phyloP scores from a whole-genome alignment of 805 yeast species.

The Kuraishia floccosa region DNA sequence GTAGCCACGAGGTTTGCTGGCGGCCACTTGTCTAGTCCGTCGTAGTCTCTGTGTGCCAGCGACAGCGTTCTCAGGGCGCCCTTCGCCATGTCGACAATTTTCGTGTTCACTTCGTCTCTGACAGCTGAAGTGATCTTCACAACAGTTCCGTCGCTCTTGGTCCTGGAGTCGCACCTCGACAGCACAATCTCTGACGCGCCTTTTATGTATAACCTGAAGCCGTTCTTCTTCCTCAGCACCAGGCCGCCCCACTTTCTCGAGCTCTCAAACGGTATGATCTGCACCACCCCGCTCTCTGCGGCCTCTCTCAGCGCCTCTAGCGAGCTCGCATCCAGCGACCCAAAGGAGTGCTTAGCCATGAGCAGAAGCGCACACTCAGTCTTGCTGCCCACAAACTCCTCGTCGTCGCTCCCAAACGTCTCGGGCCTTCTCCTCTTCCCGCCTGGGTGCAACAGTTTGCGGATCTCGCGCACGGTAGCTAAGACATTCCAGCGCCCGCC shows the following conservation, averaged over 20 bases:
- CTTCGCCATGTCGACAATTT: constrained; percentile 45
- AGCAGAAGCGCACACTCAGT: constrained; percentile 85
- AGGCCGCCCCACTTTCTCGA: constrained; percentile 88
- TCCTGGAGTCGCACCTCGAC: constrained; percentile 37
- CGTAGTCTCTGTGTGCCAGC: constrained; percentile 70
- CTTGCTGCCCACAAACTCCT: constrained; percentile 79
- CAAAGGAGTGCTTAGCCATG: constrained; percentile 49
- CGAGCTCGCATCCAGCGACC: constrained; percentile 24
- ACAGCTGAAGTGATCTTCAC: constrained; percentile 16
- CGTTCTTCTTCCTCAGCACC: constrained; percentile 37
- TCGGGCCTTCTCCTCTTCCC: constrained; percentile 7
- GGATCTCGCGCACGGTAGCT: too few relatives aligned
- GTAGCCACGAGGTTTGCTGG: constrained; percentile 33
- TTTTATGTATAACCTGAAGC: constrained; percentile 59
- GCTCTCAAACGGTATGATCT: constrained; percentile 84
- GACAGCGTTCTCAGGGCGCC: constrained; percentile 83
- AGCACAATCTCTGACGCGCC: constrained; percentile 93
- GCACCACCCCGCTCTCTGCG: constrained; percentile 33
- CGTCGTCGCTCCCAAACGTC: constrained; percentile 17
- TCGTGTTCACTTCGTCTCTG: constrained; percentile 15
- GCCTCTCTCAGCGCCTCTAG: constrained; percentile 36
- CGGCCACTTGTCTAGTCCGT: constrained; percentile 46
- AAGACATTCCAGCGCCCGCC: too few relatives aligned
- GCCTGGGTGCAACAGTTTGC: not conserved
- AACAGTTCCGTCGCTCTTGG: constrained; percentile 17